Evolutionary conservation across 768 basidiomycete species (phyloP).

Genomic region (Lactifluus volemus): DNA sequence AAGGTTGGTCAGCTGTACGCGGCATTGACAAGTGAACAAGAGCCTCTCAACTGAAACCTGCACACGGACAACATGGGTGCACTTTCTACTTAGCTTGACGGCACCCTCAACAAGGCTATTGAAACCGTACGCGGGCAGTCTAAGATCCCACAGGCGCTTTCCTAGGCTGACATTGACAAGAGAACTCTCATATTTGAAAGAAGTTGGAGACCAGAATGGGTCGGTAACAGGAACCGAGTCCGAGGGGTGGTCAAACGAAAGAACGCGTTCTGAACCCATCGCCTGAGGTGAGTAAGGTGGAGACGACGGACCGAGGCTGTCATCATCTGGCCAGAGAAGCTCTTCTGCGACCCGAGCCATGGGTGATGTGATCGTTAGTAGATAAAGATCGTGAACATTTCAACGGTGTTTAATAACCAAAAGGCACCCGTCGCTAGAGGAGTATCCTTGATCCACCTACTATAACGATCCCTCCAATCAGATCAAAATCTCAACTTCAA

Average conservation of each 20-base stretch:
- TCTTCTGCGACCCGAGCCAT: not conserved
- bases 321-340: not conserved
- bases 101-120: slow-evolving; percentile 34
- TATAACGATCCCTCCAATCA: no score
- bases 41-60: slow-evolving; percentile 30
- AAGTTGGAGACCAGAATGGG: not conserved
- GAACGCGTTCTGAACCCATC: not conserved
- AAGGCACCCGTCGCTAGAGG: no score
- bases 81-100: slow-evolving; percentile 28
- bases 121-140: slow-evolving; percentile 35
- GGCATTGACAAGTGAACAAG: not conserved
- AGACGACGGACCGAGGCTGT: not conserved
- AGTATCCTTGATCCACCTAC: no score
- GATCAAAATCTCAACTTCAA: no score
- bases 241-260: not conserved
- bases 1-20: not conserved
- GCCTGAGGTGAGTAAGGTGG: slow-evolving; percentile 8
- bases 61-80: slow-evolving; percentile 31
- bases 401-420: no score
- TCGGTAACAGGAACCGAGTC: not conserved
- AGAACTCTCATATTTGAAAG: slow-evolving; percentile 29
- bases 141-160: slow-evolving; percentile 31
- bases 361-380: no score
- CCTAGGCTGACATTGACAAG: slow-evolving; percentile 35
- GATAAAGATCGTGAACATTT: no score